Percentiles rank a stretch among this genome's conserved stretches.
phyloP scores from a whole-genome alignment of 345 rosid genomes.

The Hirschfeldia incana region DNA sequence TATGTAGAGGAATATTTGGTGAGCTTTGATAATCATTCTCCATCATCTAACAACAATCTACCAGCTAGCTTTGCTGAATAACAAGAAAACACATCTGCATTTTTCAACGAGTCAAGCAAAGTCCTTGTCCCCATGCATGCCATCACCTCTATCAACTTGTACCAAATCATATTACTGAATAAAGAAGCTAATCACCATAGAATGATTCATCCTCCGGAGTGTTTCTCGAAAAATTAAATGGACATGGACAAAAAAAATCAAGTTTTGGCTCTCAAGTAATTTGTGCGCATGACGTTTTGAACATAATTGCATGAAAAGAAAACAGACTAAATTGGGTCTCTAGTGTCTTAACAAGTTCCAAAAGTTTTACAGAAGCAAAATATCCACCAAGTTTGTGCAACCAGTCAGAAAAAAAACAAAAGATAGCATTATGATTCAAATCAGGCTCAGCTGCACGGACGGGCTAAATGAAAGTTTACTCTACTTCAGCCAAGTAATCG shows the following conservation, averaged over 20 bases:
- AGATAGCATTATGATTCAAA: background rate
- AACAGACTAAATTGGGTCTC: background rate
- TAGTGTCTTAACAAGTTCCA: constrained; percentile 3
- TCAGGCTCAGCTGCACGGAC: background rate
- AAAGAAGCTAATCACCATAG: background rate
- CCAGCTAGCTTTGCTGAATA: constrained; percentile 11
- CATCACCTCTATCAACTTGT: background rate
- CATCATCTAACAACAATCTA: constrained; percentile 21
- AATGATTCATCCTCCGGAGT: background rate
- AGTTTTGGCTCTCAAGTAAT: background rate
- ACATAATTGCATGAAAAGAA: background rate
- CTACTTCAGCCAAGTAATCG: constrained; percentile 53
- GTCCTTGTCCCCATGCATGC: background rate
- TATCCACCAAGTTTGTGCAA: constrained; percentile 1
- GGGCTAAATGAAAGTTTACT: constrained; percentile 39
- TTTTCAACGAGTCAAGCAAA: constrained; percentile 1
- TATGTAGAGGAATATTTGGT: background rate
- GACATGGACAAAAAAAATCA: background rate
- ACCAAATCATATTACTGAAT: background rate
- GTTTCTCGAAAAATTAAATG: background rate
- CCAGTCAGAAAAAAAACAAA: background rate
- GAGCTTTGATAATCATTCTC: constrained; percentile 10
- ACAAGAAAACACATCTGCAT: constrained; percentile 1
- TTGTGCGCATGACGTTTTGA: background rate
- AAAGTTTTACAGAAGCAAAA: constrained; percentile 26